A percentile compares a stretch with the other conserved stretches of the same genome.
phyloP scores from a whole-genome alignment of 1,284 basidiomycete species.

The Athelia psychrophila region DNA sequence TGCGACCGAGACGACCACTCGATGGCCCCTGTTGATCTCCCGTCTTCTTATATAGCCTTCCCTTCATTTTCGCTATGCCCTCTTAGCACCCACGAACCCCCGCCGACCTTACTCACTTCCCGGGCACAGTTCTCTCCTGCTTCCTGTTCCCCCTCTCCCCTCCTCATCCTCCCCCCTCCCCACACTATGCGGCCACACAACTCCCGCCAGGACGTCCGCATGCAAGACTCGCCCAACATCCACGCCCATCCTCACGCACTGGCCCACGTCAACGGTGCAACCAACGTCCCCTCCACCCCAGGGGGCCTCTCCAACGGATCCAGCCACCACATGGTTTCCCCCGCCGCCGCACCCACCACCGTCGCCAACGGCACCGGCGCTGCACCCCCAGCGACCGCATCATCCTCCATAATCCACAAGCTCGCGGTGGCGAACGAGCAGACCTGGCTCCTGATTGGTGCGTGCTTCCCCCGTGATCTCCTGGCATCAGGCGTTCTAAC shows the following conservation, averaged over 20 bases:
- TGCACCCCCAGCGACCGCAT: constrained; percentile 17
- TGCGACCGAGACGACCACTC: constrained; percentile 45
- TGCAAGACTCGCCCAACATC: constrained; percentile 42
- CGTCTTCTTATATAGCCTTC: constrained; percentile 27
- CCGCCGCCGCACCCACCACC: constrained; percentile 41
- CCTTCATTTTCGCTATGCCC: constrained; percentile 21
- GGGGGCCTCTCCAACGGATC: constrained; percentile 40
- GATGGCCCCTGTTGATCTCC: constrained; percentile 42
- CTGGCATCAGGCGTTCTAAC: constrained; percentile 9
- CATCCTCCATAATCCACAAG: constrained; percentile 59
- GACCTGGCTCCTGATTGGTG: constrained; percentile 91
- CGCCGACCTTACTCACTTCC: no score
- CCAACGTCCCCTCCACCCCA: constrained; percentile 32
- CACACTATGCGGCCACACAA: constrained; percentile 48
- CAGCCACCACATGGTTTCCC: constrained; percentile 42
- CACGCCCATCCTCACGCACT: constrained; percentile 26
- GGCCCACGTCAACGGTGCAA: constrained; percentile 51
- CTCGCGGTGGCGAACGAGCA: constrained; percentile 85
- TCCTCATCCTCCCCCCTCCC: constrained; percentile 44
- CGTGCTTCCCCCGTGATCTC: constrained; percentile 20
- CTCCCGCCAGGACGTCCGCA: constrained; percentile 57
- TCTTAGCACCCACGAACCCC: constrained; percentile 16
- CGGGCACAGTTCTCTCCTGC: no score
- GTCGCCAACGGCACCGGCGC: constrained; percentile 40
- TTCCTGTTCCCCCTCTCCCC: constrained; percentile 9